Evolutionary conservation across 2,329 filamentous ascomycete species (phyloP).

Genomic region (Penicillium sclerotigenum): DNA sequence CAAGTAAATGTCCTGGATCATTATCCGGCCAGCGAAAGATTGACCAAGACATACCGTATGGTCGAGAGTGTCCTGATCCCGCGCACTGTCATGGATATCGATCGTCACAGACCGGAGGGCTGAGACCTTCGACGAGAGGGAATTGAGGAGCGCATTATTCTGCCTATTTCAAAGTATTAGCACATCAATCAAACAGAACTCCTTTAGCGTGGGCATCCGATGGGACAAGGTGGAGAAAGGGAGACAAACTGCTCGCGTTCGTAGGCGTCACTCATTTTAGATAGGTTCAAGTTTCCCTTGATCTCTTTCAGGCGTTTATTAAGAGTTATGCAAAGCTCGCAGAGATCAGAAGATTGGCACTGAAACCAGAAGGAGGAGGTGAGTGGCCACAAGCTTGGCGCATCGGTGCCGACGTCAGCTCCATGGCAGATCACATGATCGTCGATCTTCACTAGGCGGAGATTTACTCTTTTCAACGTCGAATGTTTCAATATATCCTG

Average conservation of each 20-base stretch:
- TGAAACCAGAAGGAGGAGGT: conserved; percentile 1
- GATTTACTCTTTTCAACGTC: neutral
- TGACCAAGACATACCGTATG: conserved; percentile 62
- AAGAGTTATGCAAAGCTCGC: neutral
- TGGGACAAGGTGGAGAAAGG: neutral
- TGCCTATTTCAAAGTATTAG: conserved; percentile 52
- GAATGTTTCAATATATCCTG: neutral
- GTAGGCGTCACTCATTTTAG: conserved; percentile 69
- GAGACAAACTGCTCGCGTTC: conserved; percentile 64
- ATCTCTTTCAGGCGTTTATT: neutral
- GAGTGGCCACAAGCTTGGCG: neutral
- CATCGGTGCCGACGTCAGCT: conserved; percentile 5
- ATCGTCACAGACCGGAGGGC: conserved; percentile 90
- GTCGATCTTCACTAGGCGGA: neutral
- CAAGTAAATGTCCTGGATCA: neutral
- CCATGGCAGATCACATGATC: neutral
- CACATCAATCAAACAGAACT: neutral
- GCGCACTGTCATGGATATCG: conserved; percentile 96
- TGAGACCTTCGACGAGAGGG: conserved; percentile 85
- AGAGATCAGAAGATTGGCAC: neutral
- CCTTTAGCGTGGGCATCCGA: neutral
- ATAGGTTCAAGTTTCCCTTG: neutral
- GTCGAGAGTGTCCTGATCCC: conserved; percentile 83
- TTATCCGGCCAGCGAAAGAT: neutral
- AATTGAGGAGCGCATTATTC: conserved; percentile 91